Percentiles rank a stretch among this genome's conserved stretches.
phyloP scores from a whole-genome alignment of 495 filamentous ascomycete genomes.

The Penicillium lagena region DNA sequence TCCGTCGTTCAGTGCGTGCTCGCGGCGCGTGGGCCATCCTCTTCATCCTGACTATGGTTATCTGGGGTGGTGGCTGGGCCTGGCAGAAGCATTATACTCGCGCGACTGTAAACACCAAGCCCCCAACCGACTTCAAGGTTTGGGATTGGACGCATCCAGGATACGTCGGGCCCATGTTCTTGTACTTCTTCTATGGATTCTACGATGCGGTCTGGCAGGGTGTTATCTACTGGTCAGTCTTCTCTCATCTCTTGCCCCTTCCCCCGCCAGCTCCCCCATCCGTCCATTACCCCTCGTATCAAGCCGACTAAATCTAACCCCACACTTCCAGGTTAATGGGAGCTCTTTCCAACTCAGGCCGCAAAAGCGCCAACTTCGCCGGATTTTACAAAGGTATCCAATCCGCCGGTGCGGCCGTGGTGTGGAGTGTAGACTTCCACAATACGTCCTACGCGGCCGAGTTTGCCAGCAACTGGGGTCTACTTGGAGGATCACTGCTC shows the following conservation, averaged over 20 bases:
- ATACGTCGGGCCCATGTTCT: conserved; percentile 43
- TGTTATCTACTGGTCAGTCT: conserved; percentile 70
- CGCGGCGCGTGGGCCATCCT: conserved; percentile 30
- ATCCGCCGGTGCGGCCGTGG: conserved; percentile 75
- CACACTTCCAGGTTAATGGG: conserved; percentile 64
- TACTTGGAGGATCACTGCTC: conserved; percentile 59
- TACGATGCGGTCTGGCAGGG: conserved; percentile 58
- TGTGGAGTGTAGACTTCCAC: conserved; percentile 64
- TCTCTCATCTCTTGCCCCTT: neutral
- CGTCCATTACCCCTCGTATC: conserved; percentile 1
- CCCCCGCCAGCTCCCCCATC: neutral
- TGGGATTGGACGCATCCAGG: conserved; percentile 35
- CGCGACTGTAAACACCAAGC: conserved; percentile 10
- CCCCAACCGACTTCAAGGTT: conserved; percentile 13
- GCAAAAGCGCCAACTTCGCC: conserved; percentile 81
- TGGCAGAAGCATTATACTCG: conserved; percentile 41
- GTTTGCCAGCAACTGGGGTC: conserved; percentile 52
- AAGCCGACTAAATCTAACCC: too few relatives aligned
- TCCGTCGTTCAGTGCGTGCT: conserved; percentile 35
- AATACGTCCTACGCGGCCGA: conserved; percentile 51
- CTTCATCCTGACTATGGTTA: conserved; percentile 35
- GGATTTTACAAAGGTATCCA: conserved; percentile 94
- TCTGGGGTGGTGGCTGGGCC: conserved; percentile 47
- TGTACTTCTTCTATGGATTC: conserved; percentile 50
- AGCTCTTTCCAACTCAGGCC: conserved; percentile 78